Evolutionary conservation across 2,329 filamentous ascomycete genomes (phyloP), one percentile per base, ranked within the genome.

Genomic region (Torrubiella hemipterigena): DNA sequence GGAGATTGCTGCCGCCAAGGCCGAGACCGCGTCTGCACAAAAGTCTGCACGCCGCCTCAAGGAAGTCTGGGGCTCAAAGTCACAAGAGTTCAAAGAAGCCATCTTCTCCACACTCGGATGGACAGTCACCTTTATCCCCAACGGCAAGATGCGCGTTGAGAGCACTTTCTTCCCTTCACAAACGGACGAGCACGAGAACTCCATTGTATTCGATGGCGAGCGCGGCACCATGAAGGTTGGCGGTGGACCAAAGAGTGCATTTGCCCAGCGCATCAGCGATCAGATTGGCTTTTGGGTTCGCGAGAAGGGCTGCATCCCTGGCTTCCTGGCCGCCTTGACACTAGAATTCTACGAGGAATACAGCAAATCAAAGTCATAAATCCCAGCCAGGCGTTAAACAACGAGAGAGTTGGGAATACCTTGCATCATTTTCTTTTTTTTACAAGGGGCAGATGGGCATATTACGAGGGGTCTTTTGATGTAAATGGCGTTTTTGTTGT

Each of bases 161-260:
- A 81, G 72, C 37, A 81, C 89, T 42, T 93, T 89, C 50, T 82
- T 81, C 50, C 80, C 86, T 0, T 77, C 73, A 3, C 55, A 38
- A 58, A 73, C 52, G 50, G 74, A 81, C 33, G 77, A 81, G 48
- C 74, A 84, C 51, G 76, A 80, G 52, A 78, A 79, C 43, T 75
- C 69, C 35, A 78, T 81, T 37, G 75, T 94, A 0, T 95, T 95
- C 52, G 86, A 94, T 55, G 86, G 86, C 31, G 86, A 95, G 59
- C 77, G 81, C 35, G 91, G 89, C 7, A 95, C 87, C 1, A 98
- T 98, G 91, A 98, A 98, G 67, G 82, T 98, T 35, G 83, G 80
- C 20, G 91, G 91, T 2, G 91, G 91, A 0, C 83, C 86, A 2
- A 73, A 82, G 49, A 93, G 84, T 49, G 68, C 75, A 10, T 98